Evolutionary conservation across 495 filamentous ascomycete species (phyloP), one percentile per base, ranked within the genome.

Genomic region (Paragyromitra xinjiangensis): DNA sequence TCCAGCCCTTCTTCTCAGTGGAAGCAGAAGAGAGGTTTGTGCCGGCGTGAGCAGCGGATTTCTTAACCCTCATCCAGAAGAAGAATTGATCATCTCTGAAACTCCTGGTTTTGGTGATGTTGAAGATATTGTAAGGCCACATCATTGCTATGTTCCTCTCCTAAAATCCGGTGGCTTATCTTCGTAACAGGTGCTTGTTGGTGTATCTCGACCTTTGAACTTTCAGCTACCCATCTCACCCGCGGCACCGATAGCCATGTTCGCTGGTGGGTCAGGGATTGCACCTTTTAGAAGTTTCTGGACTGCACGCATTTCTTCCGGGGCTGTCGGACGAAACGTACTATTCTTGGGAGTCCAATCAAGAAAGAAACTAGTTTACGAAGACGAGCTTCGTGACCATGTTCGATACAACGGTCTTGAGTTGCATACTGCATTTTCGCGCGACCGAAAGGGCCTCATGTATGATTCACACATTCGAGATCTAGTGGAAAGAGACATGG

Each of bases 231-330:
- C 86, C 1, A 78, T 86, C 3, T 85, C 85, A 29, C 75, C 83
- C 1, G 84, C 85, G 19, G 86, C 85, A 0, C 85, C 86, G 0
- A 85, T 86, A 40, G 86, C 84, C 2, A 87, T 85, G 77, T 88
- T 88, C 69, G 85, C 86, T 24, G 86, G 86, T 26, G 86, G 86
- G 1, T 86, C 85, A 48, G 86, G 86, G 14, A 87, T 88, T 56
- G 86, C 86, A 1, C 86, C 86, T 2, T 87, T 87, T 81, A 83
- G 86, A 19, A 85, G 85, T 68, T 88, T 88, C 64, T 88, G 86
- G 86, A 83, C 86, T 76, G 82, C 84, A 53, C 83, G 86, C 1
- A 64, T 85, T 8, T 75, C 76, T 11, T 83, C 79, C 1, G 83
- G 82, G 26, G 80, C 83, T 0, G 66, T 80, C 39, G 85, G 86